These are phyloP conservation scores for Kwoniella pini DNA, from an alignment of 768 basidiomycete genomes.

Conservation along the genomic window DNA sequence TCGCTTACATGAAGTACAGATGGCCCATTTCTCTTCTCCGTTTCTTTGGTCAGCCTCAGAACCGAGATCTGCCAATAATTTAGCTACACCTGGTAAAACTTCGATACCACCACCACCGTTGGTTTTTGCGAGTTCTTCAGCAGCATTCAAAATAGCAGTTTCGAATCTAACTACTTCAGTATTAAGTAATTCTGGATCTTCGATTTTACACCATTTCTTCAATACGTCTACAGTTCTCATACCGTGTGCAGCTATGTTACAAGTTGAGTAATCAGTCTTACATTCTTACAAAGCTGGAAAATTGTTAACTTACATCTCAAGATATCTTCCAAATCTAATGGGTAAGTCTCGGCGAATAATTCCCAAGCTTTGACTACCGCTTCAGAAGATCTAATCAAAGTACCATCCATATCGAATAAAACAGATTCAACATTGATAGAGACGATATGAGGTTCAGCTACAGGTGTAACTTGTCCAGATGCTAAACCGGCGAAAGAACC, in stretches of 20 bases:
- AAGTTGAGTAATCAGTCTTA: no score
- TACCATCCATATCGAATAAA: constrained; percentile 52
- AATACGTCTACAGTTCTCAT: constrained; percentile 75
- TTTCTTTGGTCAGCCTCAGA: constrained; percentile 41
- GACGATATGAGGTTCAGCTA: constrained; percentile 45
- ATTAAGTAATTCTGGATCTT: constrained; percentile 46
- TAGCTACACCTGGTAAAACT: constrained; percentile 66
- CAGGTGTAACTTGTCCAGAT: constrained; percentile 40
- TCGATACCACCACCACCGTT: constrained; percentile 55
- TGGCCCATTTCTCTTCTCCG: constrained; percentile 72
- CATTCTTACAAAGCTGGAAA: no score
- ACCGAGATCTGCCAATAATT: constrained; percentile 45
- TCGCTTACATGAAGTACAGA: constrained; percentile 78
- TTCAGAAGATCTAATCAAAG: constrained; percentile 63
- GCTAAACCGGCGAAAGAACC: constrained; percentile 31
- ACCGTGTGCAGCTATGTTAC: constrained; percentile 64
- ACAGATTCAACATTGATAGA: constrained; percentile 48
- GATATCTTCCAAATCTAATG: constrained; percentile 52
- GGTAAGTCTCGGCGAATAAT: constrained; percentile 66
- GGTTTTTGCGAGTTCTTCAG: constrained; percentile 56
- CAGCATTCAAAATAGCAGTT: constrained; percentile 51
- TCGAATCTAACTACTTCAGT: constrained; percentile 76
- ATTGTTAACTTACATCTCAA: constrained; percentile 41
- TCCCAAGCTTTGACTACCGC: constrained; percentile 77
- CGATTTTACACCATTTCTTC: constrained; percentile 68